Base-by-base conservation (phyloP, 1,284 basidiomycete species). In the Heterobasidion irregulare region DNA sequence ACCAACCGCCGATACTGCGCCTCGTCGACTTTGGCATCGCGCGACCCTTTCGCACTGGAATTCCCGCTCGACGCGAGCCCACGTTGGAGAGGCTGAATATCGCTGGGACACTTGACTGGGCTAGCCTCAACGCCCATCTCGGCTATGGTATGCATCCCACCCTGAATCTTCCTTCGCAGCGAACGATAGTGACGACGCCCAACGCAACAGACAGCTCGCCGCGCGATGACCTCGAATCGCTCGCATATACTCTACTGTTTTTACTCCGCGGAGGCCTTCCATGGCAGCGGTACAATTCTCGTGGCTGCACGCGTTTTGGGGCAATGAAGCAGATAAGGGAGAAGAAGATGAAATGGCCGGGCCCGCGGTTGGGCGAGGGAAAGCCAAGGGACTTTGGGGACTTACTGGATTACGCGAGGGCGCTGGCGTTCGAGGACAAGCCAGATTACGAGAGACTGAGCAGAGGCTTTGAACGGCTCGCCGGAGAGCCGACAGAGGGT, bases 91-190 rank as follows among this genome's bases (percentile, higher is more conserved):
- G 85, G 72, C 83, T 84, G 76, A 80, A 80, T 68, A 67, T 86
- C 58, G 83, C 82, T n/a, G 84, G 85, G 57, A 87, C 84, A 8
- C 80, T 82, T 38, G 78, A 81, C 48, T 88, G 85, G 74, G 82
- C 81, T 16, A 84, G 81, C 35, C 84, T 86, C 73, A 85, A 84
- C 71, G 84, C 82, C 43, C 84, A 87, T 65, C 68, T 82, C 56
- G 84, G 84, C 63, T 26, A 26, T 16, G 12, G 41, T 16, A 7
- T 44, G 41, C 41, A 16, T 44, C 12, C 2, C 5, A 16, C 16
- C 3, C 16, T 13, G 13, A 44, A 44, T 6, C 16, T 12, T 44
- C 41, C 41, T 16, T 44, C 3, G 12, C 5, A 13, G 16, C 16
- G 5, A 16, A 44, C 41, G 7, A 13, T 16, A 44, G 6, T 16